Evolutionary conservation across 345 rosid species (phyloP), one percentile per base, ranked within the genome.

Genomic region (Lumnitzera littorea): DNA sequence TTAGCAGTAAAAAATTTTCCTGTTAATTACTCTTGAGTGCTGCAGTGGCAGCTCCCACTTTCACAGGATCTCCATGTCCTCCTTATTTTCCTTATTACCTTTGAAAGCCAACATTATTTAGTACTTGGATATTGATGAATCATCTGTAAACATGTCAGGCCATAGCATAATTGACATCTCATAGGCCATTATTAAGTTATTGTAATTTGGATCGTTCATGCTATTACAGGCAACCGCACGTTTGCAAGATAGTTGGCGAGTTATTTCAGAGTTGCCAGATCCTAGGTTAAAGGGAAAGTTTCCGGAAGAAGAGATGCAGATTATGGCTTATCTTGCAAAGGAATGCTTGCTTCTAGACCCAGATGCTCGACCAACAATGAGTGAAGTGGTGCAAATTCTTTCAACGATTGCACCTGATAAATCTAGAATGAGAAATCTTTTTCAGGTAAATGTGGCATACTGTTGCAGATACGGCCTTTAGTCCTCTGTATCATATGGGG

Each of bases 321-420:
- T 90, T 70, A 82, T 90, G 90, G 99, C 99, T 55, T 94, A 88
- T 69, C 83, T 94, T 29, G 91, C 97, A 53, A 94, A 83, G 80
- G 97, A 94, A 64, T 94, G 99, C 77, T 72, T 94, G 76, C 78
- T 83, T 63, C 64, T 86, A 71, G 97, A 90, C 65, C 97, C 99
- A 41, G 97, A 94, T 60, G 76, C 86, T 63, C 81, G 97, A 29
- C 99, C 99, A 58, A 86, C 91, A 66, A 94, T 94, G 99, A 79
- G 87, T 58, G 99, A 94, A 72, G 91, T 90, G 73, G 99, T 88
- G 67, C 97, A 94, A 70, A 94, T 90, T 75, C 96, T 94, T 65
- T 88, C 96, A 25, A 86, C 95, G 17, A 84, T 94, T 16, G 73
- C 80, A 67, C 91, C 91, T 1, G 88, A 88, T 15, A 83, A 82